These are phyloP conservation scores for Mycosphaerella arachidis DNA, from an alignment of 2,329 filamentous ascomycete species.

Conservation along the genomic window DNA sequence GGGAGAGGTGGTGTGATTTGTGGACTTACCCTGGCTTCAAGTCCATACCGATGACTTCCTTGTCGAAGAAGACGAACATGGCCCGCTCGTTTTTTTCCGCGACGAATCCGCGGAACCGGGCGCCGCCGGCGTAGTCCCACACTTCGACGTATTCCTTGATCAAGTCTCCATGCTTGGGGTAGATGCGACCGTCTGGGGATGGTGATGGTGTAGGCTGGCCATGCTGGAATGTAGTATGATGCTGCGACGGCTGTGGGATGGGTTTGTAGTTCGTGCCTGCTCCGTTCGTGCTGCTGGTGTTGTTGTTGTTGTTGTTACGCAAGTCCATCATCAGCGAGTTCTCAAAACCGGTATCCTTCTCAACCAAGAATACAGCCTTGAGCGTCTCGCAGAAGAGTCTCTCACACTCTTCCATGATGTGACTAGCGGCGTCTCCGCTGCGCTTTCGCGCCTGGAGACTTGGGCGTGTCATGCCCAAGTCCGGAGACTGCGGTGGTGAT, in stretches of 20 bases:
- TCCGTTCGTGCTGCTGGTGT: slow-evolving; percentile 13
- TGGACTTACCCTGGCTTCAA: slow-evolving; percentile 77
- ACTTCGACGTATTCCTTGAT: slow-evolving; percentile 68
- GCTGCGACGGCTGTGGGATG: slow-evolving; percentile 19
- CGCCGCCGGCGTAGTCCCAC: slow-evolving; percentile 83
- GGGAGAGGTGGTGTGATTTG: not conserved
- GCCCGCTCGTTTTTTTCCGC: slow-evolving; percentile 63
- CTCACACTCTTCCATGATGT: slow-evolving; percentile 99
- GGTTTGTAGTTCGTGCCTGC: slow-evolving; percentile 11
- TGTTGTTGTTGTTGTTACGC: slow-evolving; percentile 37
- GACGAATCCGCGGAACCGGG: slow-evolving; percentile 82
- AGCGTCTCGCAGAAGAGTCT: slow-evolving; percentile 99
- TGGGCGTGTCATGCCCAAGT: slow-evolving; percentile 21
- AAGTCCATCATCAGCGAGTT: slow-evolving; percentile 85
- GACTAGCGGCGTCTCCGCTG: slow-evolving; percentile 86
- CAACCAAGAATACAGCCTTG: slow-evolving; percentile 91
- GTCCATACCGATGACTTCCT: slow-evolving; percentile 66
- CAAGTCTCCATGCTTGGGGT: slow-evolving; percentile 20
- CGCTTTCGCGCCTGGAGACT: slow-evolving; percentile 28
- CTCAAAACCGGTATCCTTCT: slow-evolving; percentile 69
- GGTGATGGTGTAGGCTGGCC: slow-evolving; percentile 35
- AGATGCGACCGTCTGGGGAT: slow-evolving; percentile 31
- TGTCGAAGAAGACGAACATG: slow-evolving; percentile 85
- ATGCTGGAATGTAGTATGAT: slow-evolving; percentile 21
- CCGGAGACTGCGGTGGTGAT: slow-evolving; percentile 80